These are phyloP conservation scores for Auricularia heimuer DNA, from an alignment of 768 basidiomycete genomes.

Conservation along the genomic window DNA sequence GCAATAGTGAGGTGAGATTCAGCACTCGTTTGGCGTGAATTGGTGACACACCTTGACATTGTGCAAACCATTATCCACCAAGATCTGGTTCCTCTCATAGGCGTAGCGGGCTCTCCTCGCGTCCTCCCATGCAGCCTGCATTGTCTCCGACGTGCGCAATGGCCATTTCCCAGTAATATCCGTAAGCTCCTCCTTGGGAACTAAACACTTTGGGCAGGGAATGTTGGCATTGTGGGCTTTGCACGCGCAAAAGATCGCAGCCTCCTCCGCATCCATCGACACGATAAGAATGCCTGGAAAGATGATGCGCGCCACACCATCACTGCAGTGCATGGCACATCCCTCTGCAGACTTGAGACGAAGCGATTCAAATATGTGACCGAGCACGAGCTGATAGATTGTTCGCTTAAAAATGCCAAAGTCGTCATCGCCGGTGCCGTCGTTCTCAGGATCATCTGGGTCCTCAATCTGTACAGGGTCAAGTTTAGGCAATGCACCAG, in stretches of 20 bases:
- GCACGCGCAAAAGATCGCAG: constrained; percentile 18
- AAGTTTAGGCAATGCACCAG: background rate
- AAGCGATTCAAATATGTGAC: constrained; percentile 15
- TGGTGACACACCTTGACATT: constrained; percentile 13
- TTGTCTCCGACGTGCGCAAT: constrained; percentile 13
- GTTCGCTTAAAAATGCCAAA: constrained; percentile 21
- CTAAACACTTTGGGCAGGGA: constrained; percentile 24
- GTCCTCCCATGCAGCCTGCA: constrained; percentile 12
- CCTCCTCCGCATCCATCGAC: constrained; percentile 25
- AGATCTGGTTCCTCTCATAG: constrained; percentile 14
- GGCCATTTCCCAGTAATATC: constrained; percentile 9
- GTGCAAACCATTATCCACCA: constrained; percentile 14
- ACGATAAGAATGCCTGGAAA: constrained; percentile 21
- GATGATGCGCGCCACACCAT: constrained; percentile 15
- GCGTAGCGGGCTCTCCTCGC: constrained; percentile 10
- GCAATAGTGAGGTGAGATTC: constrained; percentile 1
- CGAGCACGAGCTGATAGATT: constrained; percentile 22
- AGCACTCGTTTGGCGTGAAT: background rate
- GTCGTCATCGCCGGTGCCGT: constrained; percentile 13
- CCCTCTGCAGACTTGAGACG: constrained; percentile 15
- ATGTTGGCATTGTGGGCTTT: constrained; percentile 17
- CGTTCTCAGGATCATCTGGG: constrained; percentile 17
- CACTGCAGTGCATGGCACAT: constrained; percentile 16
- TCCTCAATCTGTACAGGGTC: constrained; percentile 15
- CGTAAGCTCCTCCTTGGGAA: constrained; percentile 15